Evolutionary conservation across 345 rosid genomes (phyloP).

Genomic region (Eucalyptus tenuipes): DNA sequence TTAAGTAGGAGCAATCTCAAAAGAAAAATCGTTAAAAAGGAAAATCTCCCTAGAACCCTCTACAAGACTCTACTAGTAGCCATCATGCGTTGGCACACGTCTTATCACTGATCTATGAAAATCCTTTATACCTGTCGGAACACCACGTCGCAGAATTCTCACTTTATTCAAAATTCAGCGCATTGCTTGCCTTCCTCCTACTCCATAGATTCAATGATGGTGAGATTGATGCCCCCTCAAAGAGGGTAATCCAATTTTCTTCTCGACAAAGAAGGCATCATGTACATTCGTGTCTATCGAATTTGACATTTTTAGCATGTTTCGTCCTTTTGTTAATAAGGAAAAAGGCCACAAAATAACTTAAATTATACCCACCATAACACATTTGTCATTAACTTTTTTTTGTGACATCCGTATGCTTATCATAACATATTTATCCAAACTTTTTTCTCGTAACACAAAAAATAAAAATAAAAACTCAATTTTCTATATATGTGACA

Average conservation of each 20-base stretch:
- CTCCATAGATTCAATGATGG: not conserved
- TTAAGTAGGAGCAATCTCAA: fast-evolving
- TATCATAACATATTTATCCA: fast-evolving
- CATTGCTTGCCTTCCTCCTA: not conserved
- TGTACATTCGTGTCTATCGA: not conserved
- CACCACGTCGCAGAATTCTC: fast-evolving
- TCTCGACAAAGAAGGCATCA: not conserved
- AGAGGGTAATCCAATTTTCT: not conserved
- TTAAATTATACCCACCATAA: too few species aligned
- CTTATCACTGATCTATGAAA: not conserved
- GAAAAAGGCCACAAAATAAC: too few species aligned
- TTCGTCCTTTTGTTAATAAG: not conserved
- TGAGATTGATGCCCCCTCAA: not conserved
- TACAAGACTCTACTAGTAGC: not conserved
- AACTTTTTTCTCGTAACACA: too few species aligned
- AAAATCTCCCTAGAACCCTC: not conserved
- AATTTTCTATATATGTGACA: too few species aligned
- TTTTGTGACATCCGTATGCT: too few species aligned
- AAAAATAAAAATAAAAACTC: too few species aligned
- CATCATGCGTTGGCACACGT: not conserved
- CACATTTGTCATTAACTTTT: too few species aligned
- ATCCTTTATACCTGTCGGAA: not conserved
- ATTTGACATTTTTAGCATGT: not conserved
- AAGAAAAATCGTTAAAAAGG: not conserved
- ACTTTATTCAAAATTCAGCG: fast-evolving